Evolutionary conservation across 2,329 filamentous ascomycete genomes (phyloP), one percentile per base, ranked within the genome.

Genomic region (Exserohilum turcica): DNA sequence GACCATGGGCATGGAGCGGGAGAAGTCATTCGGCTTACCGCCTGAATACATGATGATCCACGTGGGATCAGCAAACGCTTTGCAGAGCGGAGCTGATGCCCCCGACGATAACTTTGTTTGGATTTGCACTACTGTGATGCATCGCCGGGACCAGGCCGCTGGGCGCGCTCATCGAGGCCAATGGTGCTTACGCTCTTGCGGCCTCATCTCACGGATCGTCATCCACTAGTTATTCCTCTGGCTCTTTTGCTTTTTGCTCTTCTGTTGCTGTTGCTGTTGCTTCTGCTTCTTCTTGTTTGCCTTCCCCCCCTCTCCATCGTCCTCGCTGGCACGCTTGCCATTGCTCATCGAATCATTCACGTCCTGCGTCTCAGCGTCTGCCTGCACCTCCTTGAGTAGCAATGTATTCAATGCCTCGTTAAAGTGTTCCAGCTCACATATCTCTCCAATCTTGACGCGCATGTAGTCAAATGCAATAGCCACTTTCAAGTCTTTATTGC

Each of bases 401-500:
- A 89, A 69, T 70, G 79, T 78, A 57, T 81, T 75, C 52, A 90
- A 64, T 15, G 85, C 85, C 10, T 83, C 83, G 52, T 84, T 78
- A 65, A 85, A 89, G 60, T 80, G 79, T 61, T 85, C 84, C 40
- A 90, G 80, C 73, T 86, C 80, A 55, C 82, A 82, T 59, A 91
- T 89, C 60, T 91, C 88, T 7, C 86, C 84, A 27, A 92, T 76
- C 70, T 81, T 85, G 35, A 92, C 84, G 5, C 83, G 78, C 89
- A 93, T 93, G 61, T 90, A 86, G 68, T 94, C 90, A 72, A 91
- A 91, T 1, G 87, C 90, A 50, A 92, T 82, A 52, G 90, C 80
- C 13, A 91, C 84, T 33, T 86, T 84, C 78, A 86, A 82, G 55
- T 85, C 80, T 16, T 74, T 76, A 5, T 72, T 76, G 28, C 74